Evolutionary conservation across 345 rosid species (phyloP).

Genomic region (Eucalyptus regnans): DNA sequence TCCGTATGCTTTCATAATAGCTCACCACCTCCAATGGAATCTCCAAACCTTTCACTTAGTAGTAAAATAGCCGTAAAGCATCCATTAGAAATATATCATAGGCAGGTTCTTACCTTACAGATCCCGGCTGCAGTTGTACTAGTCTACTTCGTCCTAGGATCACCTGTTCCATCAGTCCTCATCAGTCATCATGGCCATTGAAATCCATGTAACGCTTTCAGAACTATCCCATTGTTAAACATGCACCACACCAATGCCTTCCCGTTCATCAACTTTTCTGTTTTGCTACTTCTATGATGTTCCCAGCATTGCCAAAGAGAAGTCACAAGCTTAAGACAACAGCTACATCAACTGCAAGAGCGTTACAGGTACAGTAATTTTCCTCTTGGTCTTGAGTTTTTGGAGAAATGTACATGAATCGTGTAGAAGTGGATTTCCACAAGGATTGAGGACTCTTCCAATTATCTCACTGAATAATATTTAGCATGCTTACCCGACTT

Average conservation of each 20-base stretch:
- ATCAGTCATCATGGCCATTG: neutral
- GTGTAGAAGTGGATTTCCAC: neutral
- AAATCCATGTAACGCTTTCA: neutral
- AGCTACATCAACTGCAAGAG: constrained; percentile 12
- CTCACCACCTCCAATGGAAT: neutral
- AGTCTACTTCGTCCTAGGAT: neutral
- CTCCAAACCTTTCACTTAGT: neutral
- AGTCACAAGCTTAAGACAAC: constrained; percentile 11
- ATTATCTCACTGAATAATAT: neutral
- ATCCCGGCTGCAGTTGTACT: neutral
- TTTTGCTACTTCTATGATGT: neutral
- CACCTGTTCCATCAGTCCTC: neutral
- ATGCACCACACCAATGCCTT: neutral
- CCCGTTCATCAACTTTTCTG: neutral
- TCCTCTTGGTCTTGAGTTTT: neutral
- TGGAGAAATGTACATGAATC: neutral
- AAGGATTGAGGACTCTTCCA: neutral
- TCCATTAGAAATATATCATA: neutral
- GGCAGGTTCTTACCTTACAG: neutral
- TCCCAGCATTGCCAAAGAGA: constrained; percentile 17
- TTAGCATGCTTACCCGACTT: neutral
- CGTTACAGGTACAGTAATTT: constrained; percentile 4
- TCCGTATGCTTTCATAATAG: neutral
- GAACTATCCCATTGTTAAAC: neutral
- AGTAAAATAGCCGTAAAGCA: neutral